phyloP scores from a whole-genome alignment of 148 eudicot species.

The Arbutus unedo region DNA sequence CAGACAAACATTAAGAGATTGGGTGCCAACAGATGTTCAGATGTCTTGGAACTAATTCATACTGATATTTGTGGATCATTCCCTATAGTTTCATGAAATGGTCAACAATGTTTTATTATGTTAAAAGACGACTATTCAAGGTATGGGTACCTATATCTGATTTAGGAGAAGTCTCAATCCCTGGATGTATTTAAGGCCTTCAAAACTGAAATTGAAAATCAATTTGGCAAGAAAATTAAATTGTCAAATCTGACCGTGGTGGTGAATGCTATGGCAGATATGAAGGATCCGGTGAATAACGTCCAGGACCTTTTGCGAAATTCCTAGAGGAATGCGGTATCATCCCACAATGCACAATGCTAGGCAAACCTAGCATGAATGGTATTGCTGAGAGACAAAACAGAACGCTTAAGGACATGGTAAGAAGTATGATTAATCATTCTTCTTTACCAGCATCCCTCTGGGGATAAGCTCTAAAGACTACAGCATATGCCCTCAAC shows the following conservation, averaged over 20 bases:
- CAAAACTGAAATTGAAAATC: too few relatives aligned
- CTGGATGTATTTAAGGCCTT: too few relatives aligned
- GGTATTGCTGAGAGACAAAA: background rate
- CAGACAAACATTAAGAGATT: background rate
- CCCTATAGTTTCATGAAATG: background rate
- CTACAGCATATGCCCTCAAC: background rate
- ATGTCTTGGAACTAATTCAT: background rate
- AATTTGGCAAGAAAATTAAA: too few relatives aligned
- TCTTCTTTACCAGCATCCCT: background rate
- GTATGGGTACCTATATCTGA: background rate
- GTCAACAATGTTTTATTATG: background rate
- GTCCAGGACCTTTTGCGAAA: background rate
- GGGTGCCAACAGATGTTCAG: background rate
- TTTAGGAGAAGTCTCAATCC: background rate
- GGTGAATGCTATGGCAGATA: too few relatives aligned
- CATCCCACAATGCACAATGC: background rate
- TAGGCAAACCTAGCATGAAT: background rate
- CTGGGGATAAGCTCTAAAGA: background rate
- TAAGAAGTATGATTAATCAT: background rate
- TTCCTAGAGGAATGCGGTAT: slow-evolving; percentile 13
- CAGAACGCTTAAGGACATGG: slow-evolving; percentile 5
- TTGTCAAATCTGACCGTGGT: too few relatives aligned
- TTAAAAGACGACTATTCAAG: background rate
- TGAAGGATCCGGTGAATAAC: background rate
- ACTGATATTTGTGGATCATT: background rate